These are phyloP conservation scores for Epipyxis sp. DNA, from an alignment of 108 stramenopile species.

Conservation along the genomic window DNA sequence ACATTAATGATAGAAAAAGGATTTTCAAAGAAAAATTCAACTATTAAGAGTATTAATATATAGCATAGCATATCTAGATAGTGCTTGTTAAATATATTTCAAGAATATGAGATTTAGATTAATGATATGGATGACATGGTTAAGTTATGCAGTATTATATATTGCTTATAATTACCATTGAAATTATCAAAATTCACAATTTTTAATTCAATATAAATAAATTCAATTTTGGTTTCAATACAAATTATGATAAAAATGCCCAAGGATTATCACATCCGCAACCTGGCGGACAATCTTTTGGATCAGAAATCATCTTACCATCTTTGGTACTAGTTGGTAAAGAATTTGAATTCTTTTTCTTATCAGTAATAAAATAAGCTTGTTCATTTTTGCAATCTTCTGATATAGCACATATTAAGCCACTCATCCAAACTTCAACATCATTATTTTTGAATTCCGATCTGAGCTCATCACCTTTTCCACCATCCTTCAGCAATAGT, in stretches of 20 bases:
- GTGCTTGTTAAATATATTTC: too few species aligned
- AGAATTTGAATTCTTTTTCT: background rate
- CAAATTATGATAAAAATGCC: background rate
- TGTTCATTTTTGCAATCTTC: background rate
- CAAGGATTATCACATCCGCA: slow-evolving; percentile 11
- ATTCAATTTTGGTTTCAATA: too few species aligned
- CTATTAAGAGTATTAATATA: too few species aligned
- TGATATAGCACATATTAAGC: background rate
- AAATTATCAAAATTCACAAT: too few species aligned
- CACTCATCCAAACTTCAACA: slow-evolving; percentile 11
- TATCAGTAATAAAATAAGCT: background rate
- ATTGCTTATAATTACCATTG: too few species aligned
- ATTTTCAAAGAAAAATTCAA: too few species aligned
- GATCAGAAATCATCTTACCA: background rate
- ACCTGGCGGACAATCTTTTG: background rate
- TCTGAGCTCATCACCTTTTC: background rate
- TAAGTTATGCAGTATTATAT: too few species aligned
- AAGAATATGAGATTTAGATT: too few species aligned
- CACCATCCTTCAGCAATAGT: background rate
- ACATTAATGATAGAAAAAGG: too few species aligned
- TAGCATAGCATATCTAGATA: too few species aligned
- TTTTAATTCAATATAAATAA: too few species aligned
- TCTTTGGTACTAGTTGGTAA: background rate
- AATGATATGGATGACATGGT: too few species aligned
- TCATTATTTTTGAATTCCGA: background rate